These are phyloP conservation scores for Phytopythium oedochilum DNA, from an alignment of 352 stramenopile genomes.

Conservation along the genomic window DNA sequence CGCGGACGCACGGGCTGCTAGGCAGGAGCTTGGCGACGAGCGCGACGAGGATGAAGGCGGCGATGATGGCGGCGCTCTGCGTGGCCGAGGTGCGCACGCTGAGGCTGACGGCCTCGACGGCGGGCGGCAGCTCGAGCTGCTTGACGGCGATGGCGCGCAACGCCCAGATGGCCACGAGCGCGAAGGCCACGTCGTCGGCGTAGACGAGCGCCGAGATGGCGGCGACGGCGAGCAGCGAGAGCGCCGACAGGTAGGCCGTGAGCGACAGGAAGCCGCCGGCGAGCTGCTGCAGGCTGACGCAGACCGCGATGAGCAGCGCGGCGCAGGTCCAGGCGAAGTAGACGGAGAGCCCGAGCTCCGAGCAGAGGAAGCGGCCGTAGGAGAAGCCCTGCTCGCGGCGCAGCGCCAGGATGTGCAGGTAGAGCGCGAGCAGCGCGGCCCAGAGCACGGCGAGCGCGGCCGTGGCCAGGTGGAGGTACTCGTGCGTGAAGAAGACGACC, in stretches of 20 bases:
- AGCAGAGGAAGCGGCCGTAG: slow-evolving; percentile 43
- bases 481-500: slow-evolving; percentile 65
- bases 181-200: slow-evolving; percentile 52
- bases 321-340: slow-evolving; percentile 78
- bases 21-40: slow-evolving; percentile 28
- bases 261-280: slow-evolving; percentile 41
- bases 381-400: slow-evolving; percentile 37
- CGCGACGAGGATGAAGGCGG: slow-evolving; percentile 54
- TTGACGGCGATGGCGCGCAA: slow-evolving; percentile 51
- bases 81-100: slow-evolving; percentile 55
- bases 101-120: slow-evolving; percentile 41
- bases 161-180: slow-evolving; percentile 58
- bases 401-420: slow-evolving; percentile 40
- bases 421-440: slow-evolving; percentile 52
- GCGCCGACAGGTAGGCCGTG: slow-evolving; percentile 45
- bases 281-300: slow-evolving; percentile 52
- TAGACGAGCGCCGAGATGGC: slow-evolving; percentile 57
- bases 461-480: slow-evolving; percentile 58
- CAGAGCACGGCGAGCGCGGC: slow-evolving; percentile 51
- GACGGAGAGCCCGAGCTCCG: slow-evolving; percentile 52
- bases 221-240: slow-evolving; percentile 52
- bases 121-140: slow-evolving; percentile 35
- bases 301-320: slow-evolving; percentile 66
- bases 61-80: slow-evolving; percentile 54
- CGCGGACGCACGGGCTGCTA: slow-evolving; percentile 20